phyloP scores from a whole-genome alignment of 208 protist genomes.

The Naegleria fowleri region DNA sequence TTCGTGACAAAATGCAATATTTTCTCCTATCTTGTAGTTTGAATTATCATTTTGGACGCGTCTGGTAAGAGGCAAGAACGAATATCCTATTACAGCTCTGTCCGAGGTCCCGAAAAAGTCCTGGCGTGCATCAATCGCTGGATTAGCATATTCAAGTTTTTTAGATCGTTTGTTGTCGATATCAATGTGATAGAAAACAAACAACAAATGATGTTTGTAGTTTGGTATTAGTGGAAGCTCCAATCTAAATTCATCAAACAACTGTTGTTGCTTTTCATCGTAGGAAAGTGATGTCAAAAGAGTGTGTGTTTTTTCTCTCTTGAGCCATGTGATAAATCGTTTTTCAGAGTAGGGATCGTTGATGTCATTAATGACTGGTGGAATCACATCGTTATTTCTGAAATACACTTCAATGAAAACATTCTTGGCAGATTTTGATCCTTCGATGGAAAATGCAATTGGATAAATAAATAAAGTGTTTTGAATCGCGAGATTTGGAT shows the following conservation, averaged over 20 bases:
- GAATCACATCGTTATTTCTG: not conserved
- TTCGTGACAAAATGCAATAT: not conserved
- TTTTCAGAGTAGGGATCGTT: not conserved
- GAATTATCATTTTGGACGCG: not conserved
- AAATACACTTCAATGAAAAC: not conserved
- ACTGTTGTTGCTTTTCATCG: not conserved
- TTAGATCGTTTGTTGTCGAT: not conserved
- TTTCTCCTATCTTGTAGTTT: not conserved
- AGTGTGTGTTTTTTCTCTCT: not conserved
- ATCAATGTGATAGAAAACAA: slow-evolving; percentile 19
- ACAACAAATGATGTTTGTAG: slow-evolving; percentile 21
- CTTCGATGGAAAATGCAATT: not conserved
- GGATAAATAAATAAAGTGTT: slow-evolving; percentile 5
- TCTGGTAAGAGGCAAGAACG: not conserved
- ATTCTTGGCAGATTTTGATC: not conserved
- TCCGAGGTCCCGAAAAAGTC: not conserved
- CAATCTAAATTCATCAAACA: slow-evolving; percentile 24
- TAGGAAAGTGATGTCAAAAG: not conserved
- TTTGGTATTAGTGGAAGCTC: not conserved
- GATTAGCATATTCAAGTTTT: not conserved
- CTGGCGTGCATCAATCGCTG: not conserved
- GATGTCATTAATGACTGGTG: not conserved
- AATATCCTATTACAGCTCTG: not conserved
- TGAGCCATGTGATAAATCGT: not conserved
- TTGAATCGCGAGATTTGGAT: not conserved